Evolutionary conservation across 1,284 basidiomycete species (phyloP).

Genomic region (Apiotrichum laibachii): DNA sequence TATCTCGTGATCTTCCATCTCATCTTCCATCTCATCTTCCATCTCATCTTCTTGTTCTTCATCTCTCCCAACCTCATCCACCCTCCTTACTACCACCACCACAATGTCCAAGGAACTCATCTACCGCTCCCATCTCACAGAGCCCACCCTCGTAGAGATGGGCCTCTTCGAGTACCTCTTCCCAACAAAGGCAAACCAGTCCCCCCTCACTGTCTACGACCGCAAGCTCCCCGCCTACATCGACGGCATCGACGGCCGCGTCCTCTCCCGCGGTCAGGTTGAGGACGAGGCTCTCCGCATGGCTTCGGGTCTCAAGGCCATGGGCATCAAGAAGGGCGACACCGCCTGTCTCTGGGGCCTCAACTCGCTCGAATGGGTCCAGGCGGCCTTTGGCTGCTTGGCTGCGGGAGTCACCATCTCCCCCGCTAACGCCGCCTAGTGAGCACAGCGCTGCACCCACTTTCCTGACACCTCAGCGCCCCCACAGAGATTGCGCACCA

Average conservation of each 20-base stretch:
- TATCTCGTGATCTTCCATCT: too few relatives aligned
- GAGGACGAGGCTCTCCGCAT: conserved; percentile 60
- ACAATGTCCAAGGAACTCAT: conserved; percentile 13
- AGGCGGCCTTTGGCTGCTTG: conserved; percentile 59
- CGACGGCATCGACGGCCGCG: conserved; percentile 62
- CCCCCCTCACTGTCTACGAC: conserved; percentile 16
- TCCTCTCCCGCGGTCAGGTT: conserved; percentile 60
- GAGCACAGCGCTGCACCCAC: conserved; percentile 28
- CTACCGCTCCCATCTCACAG: conserved; percentile 25
- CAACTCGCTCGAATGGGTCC: conserved; percentile 65
- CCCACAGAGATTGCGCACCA: conserved; percentile 35
- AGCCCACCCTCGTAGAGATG: conserved; percentile 36
- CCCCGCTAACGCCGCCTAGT: conserved; percentile 46
- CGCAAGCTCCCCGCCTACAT: conserved; percentile 59
- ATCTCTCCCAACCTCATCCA: too few relatives aligned
- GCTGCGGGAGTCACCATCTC: conserved; percentile 38
- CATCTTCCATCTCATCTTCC: too few relatives aligned
- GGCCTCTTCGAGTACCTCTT: conserved; percentile 19
- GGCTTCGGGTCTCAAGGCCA: conserved; percentile 56
- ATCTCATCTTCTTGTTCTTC: too few relatives aligned
- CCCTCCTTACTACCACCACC: too few relatives aligned
- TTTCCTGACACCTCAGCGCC: conserved; percentile 24
- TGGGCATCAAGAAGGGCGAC: conserved; percentile 37
- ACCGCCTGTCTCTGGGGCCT: conserved; percentile 45
- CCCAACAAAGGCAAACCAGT: conserved; percentile 4